A percentile compares a stretch with the other conserved stretches of the same genome.
Evolutionary conservation across 2,329 filamentous ascomycete genomes (phyloP).

Genomic region (Alternaria dauci): DNA sequence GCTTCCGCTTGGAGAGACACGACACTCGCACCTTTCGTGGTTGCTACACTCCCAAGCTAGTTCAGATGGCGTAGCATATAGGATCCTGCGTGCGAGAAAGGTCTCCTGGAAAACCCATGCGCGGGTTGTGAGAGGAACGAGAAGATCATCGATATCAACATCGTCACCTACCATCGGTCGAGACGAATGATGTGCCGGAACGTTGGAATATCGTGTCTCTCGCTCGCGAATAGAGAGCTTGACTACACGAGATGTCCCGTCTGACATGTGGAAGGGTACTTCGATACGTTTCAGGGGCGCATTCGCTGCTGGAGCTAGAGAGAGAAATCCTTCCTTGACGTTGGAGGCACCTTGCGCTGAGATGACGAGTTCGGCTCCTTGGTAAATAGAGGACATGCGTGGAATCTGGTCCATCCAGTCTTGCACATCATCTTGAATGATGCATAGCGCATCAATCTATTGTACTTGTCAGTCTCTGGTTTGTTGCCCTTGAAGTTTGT

Average conservation of each 20-base stretch:
- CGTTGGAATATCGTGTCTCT: not conserved
- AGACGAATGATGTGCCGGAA: not conserved
- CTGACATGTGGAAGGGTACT: not conserved
- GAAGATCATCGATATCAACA: not conserved
- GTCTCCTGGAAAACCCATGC: slow-evolving; percentile 5
- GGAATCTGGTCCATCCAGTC: slow-evolving; percentile 6
- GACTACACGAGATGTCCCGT: not conserved
- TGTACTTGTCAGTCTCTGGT: not conserved
- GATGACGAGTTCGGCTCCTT: not conserved
- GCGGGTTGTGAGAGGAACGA: not conserved
- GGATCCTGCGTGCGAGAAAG: not conserved
- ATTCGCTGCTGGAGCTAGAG: not conserved
- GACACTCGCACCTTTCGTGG: slow-evolving; percentile 1
- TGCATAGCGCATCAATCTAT: slow-evolving; percentile 6
- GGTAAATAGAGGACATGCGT: slow-evolving; percentile 3
- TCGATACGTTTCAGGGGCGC: not conserved
- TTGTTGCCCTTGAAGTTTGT: not conserved
- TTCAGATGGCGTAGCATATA: slow-evolving; percentile 12
- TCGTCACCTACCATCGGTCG: not conserved
- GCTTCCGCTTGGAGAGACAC: not conserved
- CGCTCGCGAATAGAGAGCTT: not conserved
- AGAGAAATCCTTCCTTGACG: slow-evolving; percentile 3
- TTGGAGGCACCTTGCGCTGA: slow-evolving; percentile 2
- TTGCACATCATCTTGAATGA: slow-evolving; percentile 2
- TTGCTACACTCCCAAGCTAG: slow-evolving; percentile 1